Base-by-base conservation (phyloP, 164 flowering plant genomes). In the Cinnamomum micranthum region DNA sequence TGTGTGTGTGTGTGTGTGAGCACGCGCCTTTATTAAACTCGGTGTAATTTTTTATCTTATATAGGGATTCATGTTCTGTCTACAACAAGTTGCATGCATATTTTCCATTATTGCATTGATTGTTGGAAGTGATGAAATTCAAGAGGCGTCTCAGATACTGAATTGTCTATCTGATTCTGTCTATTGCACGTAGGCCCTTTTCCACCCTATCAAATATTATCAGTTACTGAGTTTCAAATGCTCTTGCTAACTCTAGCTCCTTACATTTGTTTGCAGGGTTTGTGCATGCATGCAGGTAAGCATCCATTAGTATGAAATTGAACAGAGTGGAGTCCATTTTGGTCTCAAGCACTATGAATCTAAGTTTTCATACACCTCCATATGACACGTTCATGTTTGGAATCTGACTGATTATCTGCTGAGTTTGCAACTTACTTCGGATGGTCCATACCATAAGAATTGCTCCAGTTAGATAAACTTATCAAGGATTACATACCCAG, bases 11-110 rank as follows among this genome's bases (percentile, higher is more conserved):
- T 1, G 25, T 1, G 25, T 1, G 25, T 50, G 33, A 31, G 33
- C 33, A 4, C 33, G 0, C 33, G 33, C 33, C 17, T 19, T 14
- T 55, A 19, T 5, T 41, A 63, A 63, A 17, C 22, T 11, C 33
- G 31, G 2, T 14, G 52, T 28, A 6, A 3, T 60, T 20, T 20
- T 11, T 47, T 4, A 31, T 31, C 35, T 24, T n/a, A 67, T 33
- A 24, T 73, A 90, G 92, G 95, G 92, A 41, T 91, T 88, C 81
- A 91, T 89, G 93, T 81, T 89, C 73, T 88, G 91, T 84, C 92
- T 91, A 67, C 83, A 81, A 78, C 93, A 89, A 85, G 3, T 91
- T 73, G 93, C 92, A 5, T 89, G 93, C 76, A 83, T 89, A 78
- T 89, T 79, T 69, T 83, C 88, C 50, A 47, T 88, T 50, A 73